Conservation (phyloP, 805 yeast species). For the Ogataea corticis region DNA sequence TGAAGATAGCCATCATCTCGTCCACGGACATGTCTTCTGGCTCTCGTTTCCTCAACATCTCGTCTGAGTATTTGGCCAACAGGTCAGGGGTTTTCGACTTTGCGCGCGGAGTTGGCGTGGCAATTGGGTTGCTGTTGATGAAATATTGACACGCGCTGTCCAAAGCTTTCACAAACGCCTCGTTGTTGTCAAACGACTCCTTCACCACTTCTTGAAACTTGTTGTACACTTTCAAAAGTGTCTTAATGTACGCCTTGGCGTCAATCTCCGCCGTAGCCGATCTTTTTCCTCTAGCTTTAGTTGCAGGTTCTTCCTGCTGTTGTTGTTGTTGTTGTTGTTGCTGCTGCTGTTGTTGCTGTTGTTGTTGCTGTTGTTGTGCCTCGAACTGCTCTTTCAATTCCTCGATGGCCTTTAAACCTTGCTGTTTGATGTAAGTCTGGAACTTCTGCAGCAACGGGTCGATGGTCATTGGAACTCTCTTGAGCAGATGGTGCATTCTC, state of each 20-base stretch:
- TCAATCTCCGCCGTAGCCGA: constrained; percentile 43
- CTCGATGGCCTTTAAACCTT: constrained; percentile 62
- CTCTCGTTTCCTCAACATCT: constrained; percentile 71
- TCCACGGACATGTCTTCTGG: constrained; percentile 75
- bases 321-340: constrained; percentile 13
- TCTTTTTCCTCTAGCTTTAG: constrained; percentile 30
- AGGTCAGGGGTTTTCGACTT: constrained; percentile 87
- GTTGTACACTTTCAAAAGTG: constrained; percentile 67
- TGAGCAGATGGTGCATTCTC: constrained; percentile 73
- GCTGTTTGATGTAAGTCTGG: constrained; percentile 66
- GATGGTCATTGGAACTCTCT: constrained; percentile 76
- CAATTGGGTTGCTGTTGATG: constrained; percentile 80
- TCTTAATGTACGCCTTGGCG: constrained; percentile 79
- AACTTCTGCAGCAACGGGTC: constrained; percentile 75
- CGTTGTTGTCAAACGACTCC: constrained; percentile 68
- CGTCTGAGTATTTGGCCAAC: constrained; percentile 86
- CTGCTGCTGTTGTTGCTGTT: constrained; percentile 21
- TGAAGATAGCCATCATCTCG: constrained; percentile 83
- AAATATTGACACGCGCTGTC: constrained; percentile 86
- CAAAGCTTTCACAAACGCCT: constrained; percentile 79
- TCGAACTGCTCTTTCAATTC: constrained; percentile 43
- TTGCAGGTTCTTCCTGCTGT: constrained; percentile 29
- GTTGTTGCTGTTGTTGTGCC: constrained; percentile 6
- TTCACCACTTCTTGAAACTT: constrained; percentile 66
- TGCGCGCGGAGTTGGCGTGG: constrained; percentile 60